Conservation (phyloP, 495 filamentous ascomycete species). For the Aspergillus indologenus region DNA sequence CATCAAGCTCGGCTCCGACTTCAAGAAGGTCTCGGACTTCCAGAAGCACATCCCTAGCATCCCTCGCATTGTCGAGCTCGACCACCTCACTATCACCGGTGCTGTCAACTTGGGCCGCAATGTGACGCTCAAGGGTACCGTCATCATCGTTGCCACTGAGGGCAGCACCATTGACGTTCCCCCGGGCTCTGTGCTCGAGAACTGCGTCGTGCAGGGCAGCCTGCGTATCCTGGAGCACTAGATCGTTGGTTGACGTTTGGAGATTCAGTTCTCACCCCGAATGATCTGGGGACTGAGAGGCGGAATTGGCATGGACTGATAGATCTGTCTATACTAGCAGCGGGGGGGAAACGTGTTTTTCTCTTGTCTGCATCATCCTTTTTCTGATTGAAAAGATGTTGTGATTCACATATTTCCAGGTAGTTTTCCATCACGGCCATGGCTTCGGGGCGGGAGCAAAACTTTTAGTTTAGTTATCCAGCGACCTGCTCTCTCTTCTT, state of each 20-base stretch:
- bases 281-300: neutral
- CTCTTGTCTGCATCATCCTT: slow-evolving; percentile 3
- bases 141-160: slow-evolving; percentile 98
- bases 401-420: slow-evolving; percentile 25
- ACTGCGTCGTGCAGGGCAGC: slow-evolving; percentile 98
- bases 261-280: neutral
- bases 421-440: slow-evolving; percentile 30
- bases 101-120: slow-evolving; percentile 93
- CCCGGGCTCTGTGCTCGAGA: slow-evolving; percentile 93
- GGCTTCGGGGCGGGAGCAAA: slow-evolving; percentile 31
- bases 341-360: slow-evolving; percentile 12
- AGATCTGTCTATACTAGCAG: slow-evolving; percentile 11
- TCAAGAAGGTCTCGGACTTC: slow-evolving; percentile 99
- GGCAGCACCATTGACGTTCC: slow-evolving; percentile 97
- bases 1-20: slow-evolving; percentile 98
- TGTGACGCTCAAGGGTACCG: slow-evolving; percentile 96
- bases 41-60: slow-evolving; percentile 96
- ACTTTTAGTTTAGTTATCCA: slow-evolving; percentile 19
- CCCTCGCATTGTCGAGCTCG: slow-evolving; percentile 95
- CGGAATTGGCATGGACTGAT: slow-evolving; percentile 7
- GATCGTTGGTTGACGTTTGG: slow-evolving; percentile 1
- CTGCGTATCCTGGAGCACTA: slow-evolving; percentile 93
- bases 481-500: neutral
- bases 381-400: neutral
- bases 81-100: slow-evolving; percentile 96